Percentiles rank a stretch among this genome's conserved stretches.
These are phyloP conservation scores for Fonsecaea multimorphosa DNA, from an alignment of 2,329 filamentous ascomycete species.

Conservation along the genomic window DNA sequence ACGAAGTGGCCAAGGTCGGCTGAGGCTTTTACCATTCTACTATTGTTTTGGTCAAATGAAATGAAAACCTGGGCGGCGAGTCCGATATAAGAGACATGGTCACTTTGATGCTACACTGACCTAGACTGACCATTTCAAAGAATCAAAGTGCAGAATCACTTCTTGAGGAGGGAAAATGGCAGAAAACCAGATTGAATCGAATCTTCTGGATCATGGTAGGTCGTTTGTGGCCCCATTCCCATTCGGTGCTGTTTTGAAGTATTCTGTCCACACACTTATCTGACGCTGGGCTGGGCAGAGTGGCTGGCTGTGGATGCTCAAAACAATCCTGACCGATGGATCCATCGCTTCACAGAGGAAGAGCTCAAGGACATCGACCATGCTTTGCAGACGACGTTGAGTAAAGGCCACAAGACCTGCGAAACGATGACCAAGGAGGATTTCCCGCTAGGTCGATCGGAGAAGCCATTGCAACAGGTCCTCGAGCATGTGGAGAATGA, in stretches of 20 bases:
- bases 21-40: neutral
- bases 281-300: neutral
- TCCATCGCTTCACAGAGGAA: constrained; percentile 1
- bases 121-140: neutral
- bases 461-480: constrained; percentile 1
- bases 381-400: constrained; percentile 1
- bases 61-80: neutral
- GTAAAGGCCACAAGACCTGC: neutral
- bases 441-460: neutral
- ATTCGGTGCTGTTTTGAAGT: neutral
- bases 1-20: neutral
- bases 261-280: no score
- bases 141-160: neutral
- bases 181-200: neutral
- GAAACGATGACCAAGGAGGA: constrained; percentile 6
- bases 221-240: neutral
- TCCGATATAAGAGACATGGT: neutral
- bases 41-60: neutral
- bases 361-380: constrained; percentile 3
- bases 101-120: neutral
- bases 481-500: constrained; percentile 2
- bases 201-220: neutral
- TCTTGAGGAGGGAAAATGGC: neutral
- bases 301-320: constrained; percentile 5
- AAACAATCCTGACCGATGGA: neutral